Evolutionary conservation across 352 stramenopile genomes (phyloP).

Genomic region (Phytophthora tubulina): DNA sequence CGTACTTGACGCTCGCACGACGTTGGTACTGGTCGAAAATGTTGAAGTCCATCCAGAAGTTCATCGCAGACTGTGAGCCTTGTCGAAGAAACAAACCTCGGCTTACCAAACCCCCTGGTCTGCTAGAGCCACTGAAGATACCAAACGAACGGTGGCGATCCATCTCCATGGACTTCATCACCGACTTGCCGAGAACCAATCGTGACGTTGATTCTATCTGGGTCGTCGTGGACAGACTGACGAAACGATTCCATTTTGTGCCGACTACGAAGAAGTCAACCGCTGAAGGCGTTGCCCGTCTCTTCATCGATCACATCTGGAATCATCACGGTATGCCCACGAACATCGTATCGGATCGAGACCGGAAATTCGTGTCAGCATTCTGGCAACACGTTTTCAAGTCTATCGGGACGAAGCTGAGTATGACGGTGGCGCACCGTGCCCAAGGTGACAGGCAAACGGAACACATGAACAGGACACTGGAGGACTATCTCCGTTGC

Average conservation of each 20-base stretch:
- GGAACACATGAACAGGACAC: too few relatives aligned
- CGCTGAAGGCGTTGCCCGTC: background rate
- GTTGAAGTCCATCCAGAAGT: conserved; percentile 21
- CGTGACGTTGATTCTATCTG: too few relatives aligned
- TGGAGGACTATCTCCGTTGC: too few relatives aligned
- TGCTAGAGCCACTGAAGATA: conserved; percentile 14
- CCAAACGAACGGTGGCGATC: background rate
- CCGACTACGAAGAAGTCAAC: background rate
- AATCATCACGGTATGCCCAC: conserved; percentile 5
- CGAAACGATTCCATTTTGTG: conserved; percentile 3
- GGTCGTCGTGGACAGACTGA: background rate
- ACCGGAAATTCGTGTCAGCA: background rate
- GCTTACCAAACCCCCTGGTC: conserved; percentile 14
- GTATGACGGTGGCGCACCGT: too few relatives aligned
- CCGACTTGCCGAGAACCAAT: too few relatives aligned
- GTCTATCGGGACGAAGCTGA: background rate
- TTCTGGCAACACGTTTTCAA: background rate
- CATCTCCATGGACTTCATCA: too few relatives aligned
- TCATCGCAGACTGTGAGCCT: conserved; percentile 23
- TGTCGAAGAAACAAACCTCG: conserved; percentile 27
- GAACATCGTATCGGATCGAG: background rate
- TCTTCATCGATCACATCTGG: background rate
- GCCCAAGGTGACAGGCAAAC: too few relatives aligned
- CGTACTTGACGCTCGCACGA: too few relatives aligned
- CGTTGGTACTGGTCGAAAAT: conserved; percentile 18